These are phyloP conservation scores for Russula sp. DNA, from an alignment of 768 basidiomycete genomes.

Conservation along the genomic window DNA sequence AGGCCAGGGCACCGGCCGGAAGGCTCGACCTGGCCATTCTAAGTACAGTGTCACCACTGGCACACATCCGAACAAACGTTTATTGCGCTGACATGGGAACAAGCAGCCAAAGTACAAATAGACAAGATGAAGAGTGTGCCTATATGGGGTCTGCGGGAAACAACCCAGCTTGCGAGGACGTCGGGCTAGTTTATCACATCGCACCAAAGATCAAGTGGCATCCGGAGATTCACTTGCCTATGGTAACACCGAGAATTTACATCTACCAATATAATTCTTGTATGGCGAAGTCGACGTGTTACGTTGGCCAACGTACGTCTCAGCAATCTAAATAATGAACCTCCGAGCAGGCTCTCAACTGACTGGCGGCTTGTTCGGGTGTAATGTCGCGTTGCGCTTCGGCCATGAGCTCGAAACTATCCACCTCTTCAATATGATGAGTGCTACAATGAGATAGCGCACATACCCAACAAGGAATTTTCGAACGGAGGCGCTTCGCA, in stretches of 20 bases:
- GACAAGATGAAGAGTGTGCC: too few relatives aligned
- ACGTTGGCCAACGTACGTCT: not conserved
- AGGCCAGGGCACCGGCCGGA: too few relatives aligned
- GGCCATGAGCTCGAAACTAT: conserved; percentile 82
- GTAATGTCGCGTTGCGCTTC: conserved; percentile 89
- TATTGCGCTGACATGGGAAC: too few relatives aligned
- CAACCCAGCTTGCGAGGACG: not conserved
- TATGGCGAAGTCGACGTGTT: not conserved
- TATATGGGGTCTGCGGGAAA: too few relatives aligned
- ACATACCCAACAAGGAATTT: conserved; percentile 88
- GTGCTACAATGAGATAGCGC: not conserved
- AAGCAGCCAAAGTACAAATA: too few relatives aligned
- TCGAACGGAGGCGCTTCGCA: conserved; percentile 72
- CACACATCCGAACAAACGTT: too few relatives aligned
- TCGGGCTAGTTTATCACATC: not conserved
- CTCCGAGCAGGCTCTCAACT: conserved; percentile 48
- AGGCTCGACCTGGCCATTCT: too few relatives aligned
- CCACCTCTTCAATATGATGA: not conserved
- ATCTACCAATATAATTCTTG: not conserved
- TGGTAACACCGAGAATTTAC: not conserved
- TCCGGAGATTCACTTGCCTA: not conserved
- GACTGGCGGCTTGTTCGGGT: conserved; percentile 75
- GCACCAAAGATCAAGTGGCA: not conserved
- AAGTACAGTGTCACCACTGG: too few relatives aligned
- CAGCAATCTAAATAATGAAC: conserved; percentile 48